Conservation (phyloP, 1,139 yeast genomes). For the Suhomyces chickasaworum region DNA sequence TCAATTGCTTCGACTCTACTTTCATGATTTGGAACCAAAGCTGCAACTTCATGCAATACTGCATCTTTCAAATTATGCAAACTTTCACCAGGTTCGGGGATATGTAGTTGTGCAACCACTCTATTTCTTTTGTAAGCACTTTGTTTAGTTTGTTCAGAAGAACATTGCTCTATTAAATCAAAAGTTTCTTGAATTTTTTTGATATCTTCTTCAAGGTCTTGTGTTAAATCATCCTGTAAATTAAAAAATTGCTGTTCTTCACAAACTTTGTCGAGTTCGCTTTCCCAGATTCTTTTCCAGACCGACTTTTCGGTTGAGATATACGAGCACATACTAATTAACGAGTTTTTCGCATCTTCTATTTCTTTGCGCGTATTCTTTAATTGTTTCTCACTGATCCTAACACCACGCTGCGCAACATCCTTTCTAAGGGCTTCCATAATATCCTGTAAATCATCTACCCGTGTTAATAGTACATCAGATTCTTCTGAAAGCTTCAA, state of each 20-base stretch:
- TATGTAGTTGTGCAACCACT: slow-evolving; percentile 40
- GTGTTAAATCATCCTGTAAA: slow-evolving; percentile 82
- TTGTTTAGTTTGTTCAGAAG: slow-evolving; percentile 65
- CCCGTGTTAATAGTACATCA: slow-evolving; percentile 70
- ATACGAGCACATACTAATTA: slow-evolving; percentile 54
- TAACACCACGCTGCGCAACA: slow-evolving; percentile 89
- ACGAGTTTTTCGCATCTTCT: slow-evolving; percentile 55
- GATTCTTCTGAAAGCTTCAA: slow-evolving; percentile 73
- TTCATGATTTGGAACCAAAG: slow-evolving; percentile 82
- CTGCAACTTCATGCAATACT: slow-evolving; percentile 74
- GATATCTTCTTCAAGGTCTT: slow-evolving; percentile 79
- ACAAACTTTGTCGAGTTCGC: slow-evolving; percentile 84
- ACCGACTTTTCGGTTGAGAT: slow-evolving; percentile 72
- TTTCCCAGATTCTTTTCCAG: slow-evolving; percentile 93
- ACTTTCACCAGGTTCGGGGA: slow-evolving; percentile 70
- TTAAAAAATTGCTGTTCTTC: slow-evolving; percentile 93
- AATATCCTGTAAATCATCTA: slow-evolving; percentile 89
- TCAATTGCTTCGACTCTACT: slow-evolving; percentile 83
- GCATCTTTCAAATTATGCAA: slow-evolving; percentile 75
- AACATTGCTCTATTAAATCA: slow-evolving; percentile 76
- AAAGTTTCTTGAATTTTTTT: slow-evolving; percentile 80
- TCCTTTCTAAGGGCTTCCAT: slow-evolving; percentile 90
- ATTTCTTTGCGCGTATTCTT: slow-evolving; percentile 69
- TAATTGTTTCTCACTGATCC: slow-evolving; percentile 76
- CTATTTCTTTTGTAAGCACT: slow-evolving; percentile 34